phyloP scores from a whole-genome alignment of 176 grass and related monocot species.

The Sorghum bicolor region Sorghum_bicolor_NCBIv3 NC_012873.2:3972501-3973000 shows the following conservation, averaged over 20 bases:
- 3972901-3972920: constrained; percentile 18
- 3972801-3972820: constrained; percentile 1
- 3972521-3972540: background rate
- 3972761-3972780: background rate
- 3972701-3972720: background rate
- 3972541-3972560: background rate
- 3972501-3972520: background rate
- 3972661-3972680: background rate
- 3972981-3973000: constrained; percentile 89
- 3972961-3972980: constrained; percentile 98
- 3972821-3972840: background rate
- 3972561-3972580: background rate
- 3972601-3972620: background rate
- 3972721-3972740: background rate
- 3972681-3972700: background rate
- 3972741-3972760: background rate
- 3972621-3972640: background rate
- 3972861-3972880: background rate
- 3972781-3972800: constrained; percentile 20
- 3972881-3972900: constrained; percentile 3
- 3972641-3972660: background rate
- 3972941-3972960: constrained; percentile 98
- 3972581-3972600: background rate
- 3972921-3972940: constrained; percentile 84
- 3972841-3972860: constrained; percentile 11